Percentiles rank a stretch among this genome's conserved stretches.
Evolutionary conservation across 2,329 filamentous ascomycete species (phyloP).

Genomic region (Ophiognomonia clavigignenti-juglandacearum): DNA sequence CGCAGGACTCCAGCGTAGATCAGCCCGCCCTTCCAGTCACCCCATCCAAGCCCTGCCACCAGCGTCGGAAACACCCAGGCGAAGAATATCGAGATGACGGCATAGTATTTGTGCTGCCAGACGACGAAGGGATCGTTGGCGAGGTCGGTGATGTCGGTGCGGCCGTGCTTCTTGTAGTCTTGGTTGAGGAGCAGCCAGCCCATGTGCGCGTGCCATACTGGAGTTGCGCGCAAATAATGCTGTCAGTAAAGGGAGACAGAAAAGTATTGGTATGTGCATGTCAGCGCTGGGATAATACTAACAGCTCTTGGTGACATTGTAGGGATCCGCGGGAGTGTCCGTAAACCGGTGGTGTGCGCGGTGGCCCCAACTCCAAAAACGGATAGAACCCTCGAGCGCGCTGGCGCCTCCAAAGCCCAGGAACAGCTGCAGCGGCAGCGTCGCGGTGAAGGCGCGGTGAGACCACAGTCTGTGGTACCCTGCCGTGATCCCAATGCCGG

Average conservation of each 20-base stretch:
- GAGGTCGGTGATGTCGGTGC: constrained; percentile 44
- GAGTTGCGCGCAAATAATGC: too few species aligned
- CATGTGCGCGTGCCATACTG: constrained; percentile 32
- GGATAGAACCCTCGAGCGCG: constrained; percentile 43
- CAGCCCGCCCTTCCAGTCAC: constrained; percentile 43
- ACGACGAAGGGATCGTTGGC: constrained; percentile 46
- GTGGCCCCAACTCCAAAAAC: constrained; percentile 46
- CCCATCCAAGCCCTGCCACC: constrained; percentile 42
- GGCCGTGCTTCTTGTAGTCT: constrained; percentile 46
- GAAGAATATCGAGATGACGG: constrained; percentile 43
- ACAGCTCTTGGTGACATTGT: constrained; percentile 46
- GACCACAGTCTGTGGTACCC: constrained; percentile 35
- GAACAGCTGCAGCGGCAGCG: constrained; percentile 39
- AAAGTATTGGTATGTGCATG: too few species aligned
- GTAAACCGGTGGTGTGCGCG: constrained; percentile 48
- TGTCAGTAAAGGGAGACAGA: not conserved
- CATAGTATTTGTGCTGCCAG: constrained; percentile 44
- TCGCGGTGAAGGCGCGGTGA: constrained; percentile 42
- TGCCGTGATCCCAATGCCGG: constrained; percentile 30
- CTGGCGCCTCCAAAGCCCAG: constrained; percentile 42
- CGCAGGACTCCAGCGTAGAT: constrained; percentile 47
- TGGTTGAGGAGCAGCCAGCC: constrained; percentile 49
- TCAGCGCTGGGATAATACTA: constrained; percentile 23
- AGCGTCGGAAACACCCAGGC: constrained; percentile 41
- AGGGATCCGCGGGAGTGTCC: constrained; percentile 48